These are phyloP conservation scores for Rhodotorula sp. DNA, from an alignment of 1,284 basidiomycete genomes.

Conservation along the genomic window DNA sequence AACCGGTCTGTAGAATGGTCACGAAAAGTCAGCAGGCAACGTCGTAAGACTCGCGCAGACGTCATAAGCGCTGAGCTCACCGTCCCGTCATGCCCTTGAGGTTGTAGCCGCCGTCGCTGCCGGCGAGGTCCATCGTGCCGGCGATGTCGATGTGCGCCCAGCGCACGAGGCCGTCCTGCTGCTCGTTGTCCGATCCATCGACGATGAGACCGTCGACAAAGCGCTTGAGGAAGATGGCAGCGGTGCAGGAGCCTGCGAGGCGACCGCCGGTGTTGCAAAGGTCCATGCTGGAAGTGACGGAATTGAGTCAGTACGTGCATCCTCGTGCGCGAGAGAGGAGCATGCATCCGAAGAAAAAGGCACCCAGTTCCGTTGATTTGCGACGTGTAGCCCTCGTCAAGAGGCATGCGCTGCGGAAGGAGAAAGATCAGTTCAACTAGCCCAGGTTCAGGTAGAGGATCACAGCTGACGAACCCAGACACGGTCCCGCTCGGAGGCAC, in stretches of 20 bases:
- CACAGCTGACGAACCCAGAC: conserved; percentile 65
- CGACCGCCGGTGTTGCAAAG: conserved; percentile 63
- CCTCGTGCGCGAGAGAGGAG: background rate
- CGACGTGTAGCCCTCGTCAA: conserved; percentile 73
- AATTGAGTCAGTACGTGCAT: no score
- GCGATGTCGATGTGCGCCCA: conserved; percentile 73
- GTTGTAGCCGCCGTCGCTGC: conserved; percentile 37
- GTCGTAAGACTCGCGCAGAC: background rate
- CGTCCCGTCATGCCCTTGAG: conserved; percentile 36
- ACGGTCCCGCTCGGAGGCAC: conserved; percentile 67
- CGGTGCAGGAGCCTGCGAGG: conserved; percentile 73
- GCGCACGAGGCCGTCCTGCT: conserved; percentile 40
- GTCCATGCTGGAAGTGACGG: conserved; percentile 5
- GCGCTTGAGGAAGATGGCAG: conserved; percentile 79
- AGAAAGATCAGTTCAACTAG: background rate
- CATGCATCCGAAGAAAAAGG: conserved; percentile 1
- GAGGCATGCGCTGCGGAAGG: conserved; percentile 47
- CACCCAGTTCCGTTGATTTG: conserved; percentile 71
- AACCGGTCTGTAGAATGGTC: conserved; percentile 1
- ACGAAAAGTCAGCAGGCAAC: background rate
- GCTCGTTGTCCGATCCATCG: conserved; percentile 57
- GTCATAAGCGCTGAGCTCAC: background rate
- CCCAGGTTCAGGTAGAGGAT: no score
- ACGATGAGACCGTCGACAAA: conserved; percentile 56
- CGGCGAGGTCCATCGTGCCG: conserved; percentile 54